phyloP scores from a whole-genome alignment of 2,329 filamentous ascomycete genomes.

The Fusarium albosuccineum region DNA sequence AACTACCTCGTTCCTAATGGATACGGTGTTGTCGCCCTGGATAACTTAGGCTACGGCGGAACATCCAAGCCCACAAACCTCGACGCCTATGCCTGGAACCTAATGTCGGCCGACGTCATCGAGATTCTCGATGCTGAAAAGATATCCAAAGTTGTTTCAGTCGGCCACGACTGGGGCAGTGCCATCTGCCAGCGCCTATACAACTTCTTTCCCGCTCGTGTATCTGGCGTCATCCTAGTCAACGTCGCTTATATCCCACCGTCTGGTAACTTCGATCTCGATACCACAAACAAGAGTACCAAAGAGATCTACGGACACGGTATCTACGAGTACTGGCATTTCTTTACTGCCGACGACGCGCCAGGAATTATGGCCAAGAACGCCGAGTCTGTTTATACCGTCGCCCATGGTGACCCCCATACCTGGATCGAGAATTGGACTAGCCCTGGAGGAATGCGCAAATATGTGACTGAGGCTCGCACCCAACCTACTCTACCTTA shows the following conservation, averaged over 20 bases:
- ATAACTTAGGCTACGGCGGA: conserved; percentile 56
- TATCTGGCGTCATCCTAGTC: conserved; percentile 56
- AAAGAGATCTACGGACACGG: conserved; percentile 53
- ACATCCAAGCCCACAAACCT: conserved; percentile 57
- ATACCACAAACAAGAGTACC: conserved; percentile 48
- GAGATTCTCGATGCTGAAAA: conserved; percentile 57
- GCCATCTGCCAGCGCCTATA: conserved; percentile 56
- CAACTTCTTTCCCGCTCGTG: conserved; percentile 55
- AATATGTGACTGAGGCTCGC: conserved; percentile 37
- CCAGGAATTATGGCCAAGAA: conserved; percentile 53
- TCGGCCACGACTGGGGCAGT: conserved; percentile 66
- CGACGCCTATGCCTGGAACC: conserved; percentile 51
- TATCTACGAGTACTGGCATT: conserved; percentile 59
- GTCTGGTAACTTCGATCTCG: conserved; percentile 52
- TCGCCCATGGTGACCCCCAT: conserved; percentile 48
- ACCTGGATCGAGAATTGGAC: conserved; percentile 55
- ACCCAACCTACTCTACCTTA: conserved; percentile 43
- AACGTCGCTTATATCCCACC: conserved; percentile 58
- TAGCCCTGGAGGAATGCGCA: conserved; percentile 50
- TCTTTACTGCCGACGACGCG: conserved; percentile 57
- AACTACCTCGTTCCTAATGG: conserved; percentile 53
- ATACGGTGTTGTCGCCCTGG: conserved; percentile 54
- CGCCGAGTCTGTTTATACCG: conserved; percentile 53
- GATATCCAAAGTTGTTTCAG: conserved; percentile 52
- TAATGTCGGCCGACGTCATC: conserved; percentile 52